A percentile compares a stretch with the other conserved stretches of the same genome.
Evolutionary conservation across 1,284 basidiomycete species (phyloP).

Genomic region (Macrocystidia cucumis): DNA sequence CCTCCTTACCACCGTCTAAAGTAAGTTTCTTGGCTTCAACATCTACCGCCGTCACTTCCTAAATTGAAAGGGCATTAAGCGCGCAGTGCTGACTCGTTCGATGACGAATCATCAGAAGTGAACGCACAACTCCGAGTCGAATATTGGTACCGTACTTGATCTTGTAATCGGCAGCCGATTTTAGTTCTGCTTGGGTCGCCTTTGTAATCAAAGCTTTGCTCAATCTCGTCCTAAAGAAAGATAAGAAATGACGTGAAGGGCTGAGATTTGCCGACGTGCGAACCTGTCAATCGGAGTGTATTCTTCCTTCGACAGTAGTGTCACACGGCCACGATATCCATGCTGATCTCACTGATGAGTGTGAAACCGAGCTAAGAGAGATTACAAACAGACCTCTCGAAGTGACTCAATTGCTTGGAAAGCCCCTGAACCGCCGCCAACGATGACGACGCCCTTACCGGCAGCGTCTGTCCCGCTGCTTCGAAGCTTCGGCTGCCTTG

Average conservation of each 20-base stretch:
- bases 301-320: constrained; percentile 73
- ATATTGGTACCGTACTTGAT: constrained; percentile 78
- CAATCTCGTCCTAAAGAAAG: constrained; percentile 66
- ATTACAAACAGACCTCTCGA: constrained; percentile 50
- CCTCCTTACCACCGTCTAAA: constrained; percentile 49
- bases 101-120: not conserved
- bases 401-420: constrained; percentile 81
- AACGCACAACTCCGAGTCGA: constrained; percentile 57
- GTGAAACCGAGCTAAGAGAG: too few relatives aligned
- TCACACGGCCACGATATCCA: constrained; percentile 74
- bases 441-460: constrained; percentile 71
- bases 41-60: constrained; percentile 68
- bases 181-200: constrained; percentile 70
- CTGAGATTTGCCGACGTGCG: not conserved
- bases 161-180: constrained; percentile 66
- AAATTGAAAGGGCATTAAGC: constrained; percentile 3
- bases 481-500: constrained; percentile 47
- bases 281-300: constrained; percentile 85
- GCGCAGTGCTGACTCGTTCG: constrained; percentile 4
- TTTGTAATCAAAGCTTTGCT: constrained; percentile 85
- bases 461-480: constrained; percentile 30
- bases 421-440: constrained; percentile 82
- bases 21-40: constrained; percentile 52
- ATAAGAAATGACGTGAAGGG: constrained; percentile 5
- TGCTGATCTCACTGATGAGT: constrained; percentile 35